These are phyloP conservation scores for Schwanniomyces vanrijiae DNA, from an alignment of 805 yeast species.

Conservation along the genomic window DNA sequence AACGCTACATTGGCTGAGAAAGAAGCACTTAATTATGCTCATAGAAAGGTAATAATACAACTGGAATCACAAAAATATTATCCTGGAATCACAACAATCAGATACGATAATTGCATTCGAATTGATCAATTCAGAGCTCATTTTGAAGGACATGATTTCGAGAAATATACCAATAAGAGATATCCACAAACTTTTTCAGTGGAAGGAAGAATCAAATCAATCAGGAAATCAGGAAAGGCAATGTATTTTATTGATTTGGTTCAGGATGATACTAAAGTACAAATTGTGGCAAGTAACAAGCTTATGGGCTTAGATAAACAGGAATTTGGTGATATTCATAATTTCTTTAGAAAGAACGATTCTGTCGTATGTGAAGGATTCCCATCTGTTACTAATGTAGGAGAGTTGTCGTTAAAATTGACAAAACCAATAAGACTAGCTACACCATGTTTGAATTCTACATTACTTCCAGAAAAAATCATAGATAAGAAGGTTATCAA, in stretches of 20 bases:
- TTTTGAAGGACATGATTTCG: constrained; percentile 9
- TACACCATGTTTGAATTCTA: constrained; percentile 58
- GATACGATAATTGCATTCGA: constrained; percentile 6
- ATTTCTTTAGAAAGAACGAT: constrained; percentile 68
- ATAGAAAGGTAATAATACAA: constrained; percentile 5
- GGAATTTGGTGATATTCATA: constrained; percentile 41
- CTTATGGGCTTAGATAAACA: constrained; percentile 41
- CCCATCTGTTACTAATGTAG: constrained; percentile 75
- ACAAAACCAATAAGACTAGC: constrained; percentile 49
- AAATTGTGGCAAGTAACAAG: constrained; percentile 59
- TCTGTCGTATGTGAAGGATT: constrained; percentile 61
- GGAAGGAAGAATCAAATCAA: constrained; percentile 58
- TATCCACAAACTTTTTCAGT: constrained; percentile 8
- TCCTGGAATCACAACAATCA: constrained; percentile 9
- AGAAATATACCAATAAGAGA: constrained; percentile 7
- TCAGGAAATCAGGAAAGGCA: constrained; percentile 68
- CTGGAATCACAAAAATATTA: constrained; percentile 6
- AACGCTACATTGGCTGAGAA: background rate
- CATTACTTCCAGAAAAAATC: constrained; percentile 56
- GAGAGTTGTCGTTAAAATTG: constrained; percentile 73
- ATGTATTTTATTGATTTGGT: constrained; percentile 66
- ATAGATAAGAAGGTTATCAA: constrained; percentile 56
- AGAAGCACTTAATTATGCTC: constrained; percentile 6
- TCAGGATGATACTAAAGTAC: constrained; percentile 61
- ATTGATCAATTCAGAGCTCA: constrained; percentile 9